Evolutionary conservation across 202 grass and related monocot species (phyloP).

Genomic region (Zoysia matrella): DNA sequence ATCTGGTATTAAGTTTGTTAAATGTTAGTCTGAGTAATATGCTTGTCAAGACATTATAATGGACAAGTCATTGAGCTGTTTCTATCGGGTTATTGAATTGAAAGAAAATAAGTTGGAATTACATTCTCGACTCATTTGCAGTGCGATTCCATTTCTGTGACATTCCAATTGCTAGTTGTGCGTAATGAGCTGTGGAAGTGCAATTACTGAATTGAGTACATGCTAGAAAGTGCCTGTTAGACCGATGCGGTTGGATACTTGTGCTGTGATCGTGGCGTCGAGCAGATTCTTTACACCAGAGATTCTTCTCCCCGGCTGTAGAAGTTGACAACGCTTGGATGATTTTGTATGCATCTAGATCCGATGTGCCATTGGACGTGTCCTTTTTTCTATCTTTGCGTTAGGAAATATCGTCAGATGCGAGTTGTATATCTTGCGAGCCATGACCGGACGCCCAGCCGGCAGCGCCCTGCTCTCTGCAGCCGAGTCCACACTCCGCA

Average conservation of each 20-base stretch:
- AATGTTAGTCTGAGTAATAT: neutral
- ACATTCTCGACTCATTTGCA: neutral
- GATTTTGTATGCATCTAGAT: neutral
- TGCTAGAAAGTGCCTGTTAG: neutral
- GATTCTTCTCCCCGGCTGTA: conserved; percentile 4
- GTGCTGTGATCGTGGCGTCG: neutral
- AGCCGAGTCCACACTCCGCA: neutral
- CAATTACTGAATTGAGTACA: neutral
- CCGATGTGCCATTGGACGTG: neutral
- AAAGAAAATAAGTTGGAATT: conserved; percentile 38
- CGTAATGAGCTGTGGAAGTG: neutral
- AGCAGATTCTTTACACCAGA: neutral
- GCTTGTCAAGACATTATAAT: conserved; percentile 54
- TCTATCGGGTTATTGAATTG: conserved; percentile 10
- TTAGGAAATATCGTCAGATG: neutral
- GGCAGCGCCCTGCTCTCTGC: neutral
- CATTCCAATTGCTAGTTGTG: too few relatives aligned
- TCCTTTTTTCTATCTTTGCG: neutral
- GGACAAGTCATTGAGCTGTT: conserved; percentile 39
- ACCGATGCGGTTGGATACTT: neutral
- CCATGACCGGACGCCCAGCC: neutral
- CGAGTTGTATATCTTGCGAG: neutral
- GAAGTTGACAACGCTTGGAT: neutral
- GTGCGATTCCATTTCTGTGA: neutral
- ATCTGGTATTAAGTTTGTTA: neutral